These are phyloP conservation scores for carrot (Daucus carota) DNA, from an alignment of 129 eudicot genomes.

Conservation along the genomic window DNA sequence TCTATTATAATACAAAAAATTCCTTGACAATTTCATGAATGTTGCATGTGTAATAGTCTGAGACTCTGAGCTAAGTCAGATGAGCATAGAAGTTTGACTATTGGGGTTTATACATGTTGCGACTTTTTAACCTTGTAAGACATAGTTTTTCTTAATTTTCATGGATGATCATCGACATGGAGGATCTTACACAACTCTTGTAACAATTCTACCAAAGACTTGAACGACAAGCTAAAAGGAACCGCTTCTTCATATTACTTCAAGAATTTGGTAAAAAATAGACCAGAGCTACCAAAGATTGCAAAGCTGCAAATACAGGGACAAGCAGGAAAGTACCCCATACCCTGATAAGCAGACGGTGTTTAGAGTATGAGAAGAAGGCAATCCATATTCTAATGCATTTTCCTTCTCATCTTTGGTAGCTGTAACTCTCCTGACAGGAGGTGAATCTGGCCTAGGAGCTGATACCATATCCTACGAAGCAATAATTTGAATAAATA, in stretches of 20 bases:
- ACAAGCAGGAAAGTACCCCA: neutral
- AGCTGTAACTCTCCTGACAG: slow-evolving; percentile 65
- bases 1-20: neutral
- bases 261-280: neutral
- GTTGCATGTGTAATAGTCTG: neutral
- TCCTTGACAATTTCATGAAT: neutral
- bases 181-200: neutral
- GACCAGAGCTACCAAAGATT: neutral
- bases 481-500: slow-evolving; percentile 17
- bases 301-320: neutral
- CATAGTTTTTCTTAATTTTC: neutral
- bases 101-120: neutral
- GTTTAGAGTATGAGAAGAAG: slow-evolving; percentile 98
- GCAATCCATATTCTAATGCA: slow-evolving; percentile 89
- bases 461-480: slow-evolving; percentile 91
- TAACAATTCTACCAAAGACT: neutral
- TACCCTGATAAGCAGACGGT: slow-evolving; percentile 96
- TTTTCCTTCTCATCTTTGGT: slow-evolving; percentile 89
- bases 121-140: neutral
- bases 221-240: neutral
- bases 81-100: neutral
- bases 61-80: neutral
- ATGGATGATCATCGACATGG: too few species aligned
- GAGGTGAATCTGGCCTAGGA: slow-evolving; percentile 91
- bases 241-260: neutral